Percentiles rank a stretch among this genome's conserved stretches.
Conservation (phyloP, 1,139 yeast genomes). For the Meyerozyma guilliermondii region DNA sequence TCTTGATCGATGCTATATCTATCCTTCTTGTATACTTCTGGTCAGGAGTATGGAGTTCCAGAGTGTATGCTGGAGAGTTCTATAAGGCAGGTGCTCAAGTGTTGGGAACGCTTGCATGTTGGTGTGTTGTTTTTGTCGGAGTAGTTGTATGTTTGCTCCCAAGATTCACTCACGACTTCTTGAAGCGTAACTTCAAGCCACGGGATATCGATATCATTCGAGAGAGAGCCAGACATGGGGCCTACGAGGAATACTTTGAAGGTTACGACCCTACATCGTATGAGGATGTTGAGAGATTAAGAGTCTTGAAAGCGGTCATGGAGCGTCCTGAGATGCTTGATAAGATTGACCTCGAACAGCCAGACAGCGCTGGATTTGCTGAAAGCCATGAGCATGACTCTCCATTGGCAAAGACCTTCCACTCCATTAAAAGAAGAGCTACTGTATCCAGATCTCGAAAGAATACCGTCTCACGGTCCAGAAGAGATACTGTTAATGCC, state of each 20-base stretch:
- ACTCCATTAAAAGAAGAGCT: conserved; percentile 29
- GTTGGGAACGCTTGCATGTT: conserved; percentile 47
- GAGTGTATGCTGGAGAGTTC: conserved; percentile 38
- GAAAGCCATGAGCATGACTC: conserved; percentile 13
- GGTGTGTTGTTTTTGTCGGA: conserved; percentile 49
- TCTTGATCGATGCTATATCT: conserved; percentile 44
- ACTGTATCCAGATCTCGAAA: conserved; percentile 11
- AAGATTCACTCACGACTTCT: conserved; percentile 46
- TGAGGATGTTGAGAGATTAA: conserved; percentile 40
- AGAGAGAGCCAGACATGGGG: conserved; percentile 43
- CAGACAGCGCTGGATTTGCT: conserved; percentile 8
- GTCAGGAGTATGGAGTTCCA: conserved; percentile 58
- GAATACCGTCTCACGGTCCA: conserved; percentile 18
- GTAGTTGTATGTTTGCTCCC: conserved; percentile 46
- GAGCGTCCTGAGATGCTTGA: conserved; percentile 32
- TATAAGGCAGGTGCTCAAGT: conserved; percentile 52
- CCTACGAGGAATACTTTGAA: conserved; percentile 43
- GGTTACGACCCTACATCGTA: conserved; percentile 59
- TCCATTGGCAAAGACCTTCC: conserved; percentile 29
- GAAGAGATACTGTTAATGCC: conserved; percentile 20
- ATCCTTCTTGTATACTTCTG: conserved; percentile 52
- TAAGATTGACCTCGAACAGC: conserved; percentile 23
- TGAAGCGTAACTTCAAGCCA: conserved; percentile 43
- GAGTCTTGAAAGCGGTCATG: conserved; percentile 32
- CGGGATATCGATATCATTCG: conserved; percentile 52